Conservation (phyloP, 1,284 basidiomycete species). For the Vanrija sp. region DNA sequence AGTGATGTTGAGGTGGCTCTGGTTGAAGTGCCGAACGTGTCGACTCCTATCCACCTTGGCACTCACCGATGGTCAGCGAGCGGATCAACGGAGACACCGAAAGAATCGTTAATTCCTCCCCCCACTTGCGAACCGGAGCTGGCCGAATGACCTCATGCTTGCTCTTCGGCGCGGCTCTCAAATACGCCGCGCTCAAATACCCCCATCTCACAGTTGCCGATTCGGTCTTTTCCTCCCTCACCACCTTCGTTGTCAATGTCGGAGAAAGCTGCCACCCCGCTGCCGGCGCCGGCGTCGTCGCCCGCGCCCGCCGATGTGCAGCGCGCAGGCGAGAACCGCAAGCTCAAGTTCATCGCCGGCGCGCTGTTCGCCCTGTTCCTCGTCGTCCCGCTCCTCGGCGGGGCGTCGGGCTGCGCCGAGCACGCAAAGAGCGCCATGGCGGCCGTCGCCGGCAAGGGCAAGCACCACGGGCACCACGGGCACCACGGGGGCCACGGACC, state of each 20-base stretch:
- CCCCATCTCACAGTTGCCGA: background rate
- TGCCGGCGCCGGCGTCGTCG: background rate
- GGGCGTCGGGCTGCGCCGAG: background rate
- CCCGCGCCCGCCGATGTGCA: background rate
- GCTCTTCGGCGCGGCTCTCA: no score
- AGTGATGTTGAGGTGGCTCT: background rate
- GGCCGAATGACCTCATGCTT: no score
- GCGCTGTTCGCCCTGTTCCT: constrained; percentile 10
- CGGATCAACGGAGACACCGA: no score
- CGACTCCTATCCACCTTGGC: no score
- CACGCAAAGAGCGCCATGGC: background rate
- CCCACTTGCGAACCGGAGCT: background rate
- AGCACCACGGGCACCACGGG: background rate
- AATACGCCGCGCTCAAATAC: background rate
- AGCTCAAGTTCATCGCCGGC: constrained; percentile 1
- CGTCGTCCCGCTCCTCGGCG: constrained; percentile 10
- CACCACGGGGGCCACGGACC: background rate
- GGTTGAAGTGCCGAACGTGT: background rate
- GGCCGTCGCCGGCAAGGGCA: background rate
- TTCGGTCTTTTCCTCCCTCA: background rate
- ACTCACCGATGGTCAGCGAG: no score
- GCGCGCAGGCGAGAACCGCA: background rate
- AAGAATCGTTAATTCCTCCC: no score
- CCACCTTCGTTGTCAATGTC: background rate
- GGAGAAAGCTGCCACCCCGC: background rate